phyloP scores from a whole-genome alignment of 2,329 filamentous ascomycete genomes.

The Ceratocystiopsis sp. region DNA sequence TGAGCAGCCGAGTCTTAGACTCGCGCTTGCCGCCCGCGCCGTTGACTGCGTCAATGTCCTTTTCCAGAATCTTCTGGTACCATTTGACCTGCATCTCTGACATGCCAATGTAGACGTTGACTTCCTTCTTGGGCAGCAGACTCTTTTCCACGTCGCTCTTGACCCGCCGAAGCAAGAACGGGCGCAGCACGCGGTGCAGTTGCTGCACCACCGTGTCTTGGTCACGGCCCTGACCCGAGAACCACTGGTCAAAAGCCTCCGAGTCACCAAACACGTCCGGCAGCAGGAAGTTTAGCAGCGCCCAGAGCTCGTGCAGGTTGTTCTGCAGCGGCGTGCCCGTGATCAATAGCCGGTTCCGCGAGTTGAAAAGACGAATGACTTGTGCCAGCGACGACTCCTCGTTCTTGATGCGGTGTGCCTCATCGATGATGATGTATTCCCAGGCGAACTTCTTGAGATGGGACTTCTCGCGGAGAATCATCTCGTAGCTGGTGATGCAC shows the following conservation, averaged over 20 bases:
- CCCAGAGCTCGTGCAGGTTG: constrained; percentile 96
- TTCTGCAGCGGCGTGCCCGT: constrained; percentile 96
- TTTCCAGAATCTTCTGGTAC: constrained; percentile 98
- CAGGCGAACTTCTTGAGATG: constrained; percentile 95
- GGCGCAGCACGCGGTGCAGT: constrained; percentile 78
- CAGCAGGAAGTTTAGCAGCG: constrained; percentile 89
- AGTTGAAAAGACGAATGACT: constrained; percentile 92
- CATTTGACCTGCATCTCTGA: constrained; percentile 98
- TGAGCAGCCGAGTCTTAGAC: constrained; percentile 89
- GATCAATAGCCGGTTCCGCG: constrained; percentile 83
- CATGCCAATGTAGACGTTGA: constrained; percentile 96
- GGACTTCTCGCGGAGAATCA: constrained; percentile 89
- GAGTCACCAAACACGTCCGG: constrained; percentile 96
- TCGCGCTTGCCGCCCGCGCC: constrained; percentile 91
- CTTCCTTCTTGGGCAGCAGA: constrained; percentile 86
- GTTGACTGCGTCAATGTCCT: constrained; percentile 97
- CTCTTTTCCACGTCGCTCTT: constrained; percentile 98
- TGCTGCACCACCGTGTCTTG: constrained; percentile 95
- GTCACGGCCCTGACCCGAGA: constrained; percentile 75
- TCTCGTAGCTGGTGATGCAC: constrained; percentile 96
- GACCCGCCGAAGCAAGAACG: constrained; percentile 87
- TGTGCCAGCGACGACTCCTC: constrained; percentile 94
- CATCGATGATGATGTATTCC: constrained; percentile 99
- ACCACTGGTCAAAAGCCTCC: constrained; percentile 96
- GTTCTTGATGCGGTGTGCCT: constrained; percentile 97